Conservation (phyloP, 129 eudicot species). For the Tagetes erecta region DNA sequence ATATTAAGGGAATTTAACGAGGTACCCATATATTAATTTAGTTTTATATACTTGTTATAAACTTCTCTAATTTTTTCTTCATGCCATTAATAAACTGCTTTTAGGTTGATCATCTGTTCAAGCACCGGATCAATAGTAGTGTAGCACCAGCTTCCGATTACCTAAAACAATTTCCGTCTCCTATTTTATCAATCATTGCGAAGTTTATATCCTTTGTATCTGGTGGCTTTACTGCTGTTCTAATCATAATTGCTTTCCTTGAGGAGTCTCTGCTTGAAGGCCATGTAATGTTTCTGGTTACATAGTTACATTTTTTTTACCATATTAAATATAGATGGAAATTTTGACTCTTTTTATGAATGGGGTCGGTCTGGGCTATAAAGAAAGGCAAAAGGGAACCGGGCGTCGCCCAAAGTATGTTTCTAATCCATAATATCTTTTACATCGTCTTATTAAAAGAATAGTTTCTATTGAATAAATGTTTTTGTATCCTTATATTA, state of each 20-base stretch:
- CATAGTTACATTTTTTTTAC: conserved; percentile 3
- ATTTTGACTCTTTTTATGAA: not conserved
- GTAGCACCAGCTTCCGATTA: conserved; percentile 76
- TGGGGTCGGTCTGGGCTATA: not conserved
- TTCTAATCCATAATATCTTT: not conserved
- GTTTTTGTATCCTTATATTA: not conserved
- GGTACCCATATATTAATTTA: conserved; percentile 43
- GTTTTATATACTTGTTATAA: not conserved
- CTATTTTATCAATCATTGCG: conserved; percentile 74
- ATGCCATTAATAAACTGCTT: conserved; percentile 11
- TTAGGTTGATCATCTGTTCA: conserved; percentile 96
- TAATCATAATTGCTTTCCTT: conserved; percentile 88
- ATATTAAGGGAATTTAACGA: conserved; percentile 91
- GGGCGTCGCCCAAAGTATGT: not conserved
- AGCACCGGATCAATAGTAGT: conserved; percentile 85
- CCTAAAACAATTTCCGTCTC: conserved; percentile 90
- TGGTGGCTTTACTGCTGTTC: conserved; percentile 95
- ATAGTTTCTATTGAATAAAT: not conserved
- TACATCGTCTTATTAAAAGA: not conserved
- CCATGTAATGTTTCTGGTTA: conserved; percentile 61
- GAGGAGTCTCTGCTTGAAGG: conserved; percentile 98
- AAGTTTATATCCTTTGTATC: conserved; percentile 90
- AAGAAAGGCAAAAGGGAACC: not conserved
- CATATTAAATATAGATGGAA: not conserved
- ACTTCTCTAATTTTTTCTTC: not conserved